Evolutionary conservation across 306 rosid genomes (phyloP).

Genomic region (Vigna mungo): DNA sequence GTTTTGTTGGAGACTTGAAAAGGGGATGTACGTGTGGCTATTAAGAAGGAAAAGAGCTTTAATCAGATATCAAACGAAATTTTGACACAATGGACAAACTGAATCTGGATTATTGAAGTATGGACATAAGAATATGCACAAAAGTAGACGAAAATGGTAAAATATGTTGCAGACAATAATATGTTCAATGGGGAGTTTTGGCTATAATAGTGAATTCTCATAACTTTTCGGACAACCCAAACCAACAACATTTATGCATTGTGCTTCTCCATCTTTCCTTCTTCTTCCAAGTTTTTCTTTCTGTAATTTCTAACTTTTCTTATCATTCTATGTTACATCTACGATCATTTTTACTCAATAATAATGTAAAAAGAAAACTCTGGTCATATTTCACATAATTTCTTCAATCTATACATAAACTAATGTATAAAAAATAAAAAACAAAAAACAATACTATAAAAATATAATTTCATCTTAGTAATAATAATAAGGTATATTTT

Average conservation of each 20-base stretch:
- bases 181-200: slow-evolving; percentile 2
- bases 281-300: neutral
- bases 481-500: no score
- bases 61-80: neutral
- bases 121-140: slow-evolving; percentile 31
- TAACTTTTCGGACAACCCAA: no score
- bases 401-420: no score
- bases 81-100: neutral
- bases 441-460: no score
- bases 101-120: slow-evolving; percentile 35
- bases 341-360: neutral
- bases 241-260: no score
- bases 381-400: no score
- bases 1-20: neutral
- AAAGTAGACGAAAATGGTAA: neutral
- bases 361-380: neutral
- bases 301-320: neutral
- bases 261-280: neutral
- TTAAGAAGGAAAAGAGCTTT: neutral
- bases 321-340: neutral
- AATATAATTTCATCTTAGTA: no score
- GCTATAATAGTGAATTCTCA: neutral
- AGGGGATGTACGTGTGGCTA: slow-evolving; percentile 5
- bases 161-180: slow-evolving; percentile 4
- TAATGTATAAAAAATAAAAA: no score